Base-by-base conservation (phyloP, 2,329 filamentous ascomycete genomes). In the Bipolaris sorokiniana region DNA sequence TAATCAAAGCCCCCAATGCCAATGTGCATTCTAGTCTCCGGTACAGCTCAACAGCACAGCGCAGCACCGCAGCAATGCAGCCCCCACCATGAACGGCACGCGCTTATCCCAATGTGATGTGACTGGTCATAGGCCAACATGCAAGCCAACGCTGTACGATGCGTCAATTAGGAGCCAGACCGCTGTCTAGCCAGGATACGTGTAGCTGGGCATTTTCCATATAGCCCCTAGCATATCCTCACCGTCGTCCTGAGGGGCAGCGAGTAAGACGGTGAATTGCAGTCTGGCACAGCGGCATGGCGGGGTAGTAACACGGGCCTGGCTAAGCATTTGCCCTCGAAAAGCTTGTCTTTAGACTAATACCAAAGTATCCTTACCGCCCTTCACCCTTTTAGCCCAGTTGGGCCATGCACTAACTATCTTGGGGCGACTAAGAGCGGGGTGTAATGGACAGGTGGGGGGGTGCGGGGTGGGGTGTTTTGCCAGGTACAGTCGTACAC, bases 321-420 rank as follows among this genome's bases (percentile, higher is more conserved):
- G 20, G 57, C 61, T 60, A 68, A 66, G 63, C 62, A 50, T 64
- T 58, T 52, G 48, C 47, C 53, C 42, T 20, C 23, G 55, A 67
- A 31, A 31, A 64, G 66, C 66, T 68, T 68, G 58, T 64, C 54
- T 60, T 15, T 5, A 26, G 54, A 56, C 51, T 44, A 28, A 20
- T 33, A 28, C 20, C 31, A 10, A 6, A 6, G 15, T 11, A 2
- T 18, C 22, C 44, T 54, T 57, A 65, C 64, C 61, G 58, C 53
- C 49, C 44, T 20, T 15, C 38, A 48, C 33, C 15, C 53, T 22
- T 37, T 26, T 31, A 22, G 1, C 42, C 11, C 2, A 1, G 26
- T 16, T 16, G n/a, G 18, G 49, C 1, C 4, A 28, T n/a, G 7
- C 4, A 22, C 45, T 57, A 57, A 22, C 55, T 16, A 23, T 31